Base-by-base conservation (phyloP, 495 filamentous ascomycete species). In the Trichoderma orchidacearum region DNA sequence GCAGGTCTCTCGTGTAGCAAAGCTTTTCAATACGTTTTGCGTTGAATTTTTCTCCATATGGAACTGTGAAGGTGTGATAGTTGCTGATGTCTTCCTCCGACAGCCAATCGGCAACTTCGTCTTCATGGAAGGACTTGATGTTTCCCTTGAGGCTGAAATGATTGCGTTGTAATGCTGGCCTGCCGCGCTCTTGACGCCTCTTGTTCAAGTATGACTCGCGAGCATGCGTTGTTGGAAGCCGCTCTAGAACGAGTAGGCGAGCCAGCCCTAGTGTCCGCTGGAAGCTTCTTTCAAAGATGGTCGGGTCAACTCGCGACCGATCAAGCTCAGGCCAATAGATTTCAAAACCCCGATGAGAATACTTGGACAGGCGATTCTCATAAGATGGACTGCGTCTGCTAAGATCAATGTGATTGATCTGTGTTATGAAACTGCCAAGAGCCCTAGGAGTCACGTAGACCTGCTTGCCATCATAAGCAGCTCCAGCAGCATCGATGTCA, bases 331-430 rank as follows among this genome's bases (percentile, higher is more conserved):
- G 72, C 81, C 85, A 92, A 65, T 85, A 86, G 3, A 91, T 78
- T 63, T 94, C 88, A 56, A 94, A 94, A 3, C 86, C 85, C 12
- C 87, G 74, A 63, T 85, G 87, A 23, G 83, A 85, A 67, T 92
- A 94, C 66, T 94, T 94, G 3, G 86, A 88, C n/a, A 94, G 75
- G 8, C 88, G 84, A 59, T 85, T 91, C 62, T 94, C 88, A 62
- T 92, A 94, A 0, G 87, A 90, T 0, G 88, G 87, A 11, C 86
- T 90, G 13, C 88, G 81, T 3, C 88, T 78, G 6, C 79, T 82
- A 48, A 94, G 75, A 64, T 94, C 88, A 59, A 94, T 79, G 27
- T 80, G 81, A 62, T 94, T 94, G 56, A 75, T 75, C 70, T 94
- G 88, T 7, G 86, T 89, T 55, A 91, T 81, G 61, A 81, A 90